Percentiles rank a stretch among this genome's conserved stretches.
These are phyloP conservation scores for Rauvolfia tetraphylla DNA, from an alignment of 257 asterid species.

Conservation along the genomic window DNA sequence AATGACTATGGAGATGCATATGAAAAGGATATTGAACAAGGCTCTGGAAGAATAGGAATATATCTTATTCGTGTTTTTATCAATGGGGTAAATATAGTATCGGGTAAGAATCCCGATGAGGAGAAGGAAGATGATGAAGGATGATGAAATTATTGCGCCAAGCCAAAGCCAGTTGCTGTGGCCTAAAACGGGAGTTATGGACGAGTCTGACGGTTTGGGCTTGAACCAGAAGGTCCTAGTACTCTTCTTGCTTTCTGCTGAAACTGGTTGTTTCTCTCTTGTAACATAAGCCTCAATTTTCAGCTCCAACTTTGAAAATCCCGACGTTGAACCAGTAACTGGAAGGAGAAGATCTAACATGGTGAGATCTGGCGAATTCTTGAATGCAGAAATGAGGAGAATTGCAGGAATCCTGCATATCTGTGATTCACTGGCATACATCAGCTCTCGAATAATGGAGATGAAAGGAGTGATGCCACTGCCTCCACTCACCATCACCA, in stretches of 20 bases:
- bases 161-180: slow-evolving; percentile 66
- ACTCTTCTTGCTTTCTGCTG: slow-evolving; percentile 22
- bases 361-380: slow-evolving; percentile 55
- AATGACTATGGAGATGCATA: slow-evolving; percentile 43
- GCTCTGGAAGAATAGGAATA: slow-evolving; percentile 36
- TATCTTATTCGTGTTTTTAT: slow-evolving; percentile 46
- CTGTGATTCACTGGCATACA: slow-evolving; percentile 33
- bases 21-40: slow-evolving; percentile 37
- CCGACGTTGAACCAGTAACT: slow-evolving; percentile 34
- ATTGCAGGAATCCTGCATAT: slow-evolving; percentile 49
- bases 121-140: slow-evolving; percentile 61
- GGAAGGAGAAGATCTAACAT: slow-evolving; percentile 76
- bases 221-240: slow-evolving; percentile 50
- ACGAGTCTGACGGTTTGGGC: slow-evolving; percentile 48
- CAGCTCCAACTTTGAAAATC: slow-evolving; percentile 34
- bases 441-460: slow-evolving; percentile 71
- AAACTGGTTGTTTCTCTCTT: slow-evolving; percentile 40
- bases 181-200: slow-evolving; percentile 57
- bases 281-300: slow-evolving; percentile 71
- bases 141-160: slow-evolving; percentile 50
- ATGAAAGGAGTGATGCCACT: slow-evolving; percentile 91
- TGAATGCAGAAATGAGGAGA: slow-evolving; percentile 65
- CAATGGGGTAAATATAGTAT: slow-evolving; percentile 60
- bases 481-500: slow-evolving; percentile 90
- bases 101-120: slow-evolving; percentile 42